A percentile compares a stretch with the other conserved stretches of the same genome.
phyloP scores from a whole-genome alignment of 2,329 filamentous ascomycete genomes.

The Aspergillus sp. region DNA sequence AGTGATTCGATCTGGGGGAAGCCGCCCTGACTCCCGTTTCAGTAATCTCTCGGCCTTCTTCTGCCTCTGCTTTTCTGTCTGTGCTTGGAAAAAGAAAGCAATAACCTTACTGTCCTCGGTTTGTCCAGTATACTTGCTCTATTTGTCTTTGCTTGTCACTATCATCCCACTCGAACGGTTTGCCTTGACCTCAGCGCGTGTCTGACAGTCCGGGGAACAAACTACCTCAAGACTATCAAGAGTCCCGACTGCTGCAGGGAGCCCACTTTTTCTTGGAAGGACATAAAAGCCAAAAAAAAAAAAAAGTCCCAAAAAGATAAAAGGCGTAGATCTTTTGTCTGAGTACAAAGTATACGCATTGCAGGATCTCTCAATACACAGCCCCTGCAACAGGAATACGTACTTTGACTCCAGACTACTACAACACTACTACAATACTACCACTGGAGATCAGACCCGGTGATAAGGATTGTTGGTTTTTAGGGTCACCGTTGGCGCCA shows the following conservation, averaged over 20 bases:
- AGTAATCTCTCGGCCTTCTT: too few species aligned
- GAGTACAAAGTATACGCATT: too few species aligned
- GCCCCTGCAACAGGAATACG: too few species aligned
- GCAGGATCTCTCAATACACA: too few species aligned
- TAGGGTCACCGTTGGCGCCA: background rate
- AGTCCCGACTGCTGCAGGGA: background rate
- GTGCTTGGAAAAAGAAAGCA: too few species aligned
- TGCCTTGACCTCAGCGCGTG: background rate
- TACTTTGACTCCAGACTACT: background rate
- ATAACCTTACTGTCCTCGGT: too few species aligned
- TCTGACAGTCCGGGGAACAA: slow-evolving; percentile 2
- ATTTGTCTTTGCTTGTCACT: too few species aligned
- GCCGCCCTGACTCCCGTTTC: slow-evolving; percentile 1
- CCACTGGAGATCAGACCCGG: background rate
- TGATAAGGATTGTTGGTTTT: background rate
- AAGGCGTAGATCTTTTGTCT: slow-evolving; percentile 1
- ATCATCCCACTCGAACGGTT: too few species aligned
- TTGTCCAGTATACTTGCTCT: too few species aligned
- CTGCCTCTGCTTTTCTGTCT: too few species aligned
- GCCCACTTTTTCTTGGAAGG: background rate
- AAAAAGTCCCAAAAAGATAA: background rate
- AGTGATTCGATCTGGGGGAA: slow-evolving; percentile 23
- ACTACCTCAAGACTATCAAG: slow-evolving; percentile 5
- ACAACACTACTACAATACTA: background rate
- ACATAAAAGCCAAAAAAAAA: background rate